A percentile compares a stretch with the other conserved stretches of the same genome.
Conservation (phyloP, 306 rosid species). For the Quercus robur region DNA sequence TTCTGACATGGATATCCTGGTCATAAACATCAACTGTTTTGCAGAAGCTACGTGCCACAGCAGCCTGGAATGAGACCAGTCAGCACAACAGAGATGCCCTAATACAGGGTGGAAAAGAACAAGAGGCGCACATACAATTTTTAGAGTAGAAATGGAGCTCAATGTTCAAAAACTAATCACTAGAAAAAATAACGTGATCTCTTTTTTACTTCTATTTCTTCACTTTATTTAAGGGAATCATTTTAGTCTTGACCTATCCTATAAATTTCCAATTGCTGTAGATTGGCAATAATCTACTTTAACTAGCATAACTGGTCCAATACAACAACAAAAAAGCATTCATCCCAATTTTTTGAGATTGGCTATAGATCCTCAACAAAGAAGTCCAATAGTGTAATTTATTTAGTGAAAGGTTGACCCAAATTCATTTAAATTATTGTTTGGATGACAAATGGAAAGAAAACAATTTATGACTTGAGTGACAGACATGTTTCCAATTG, state of each 20-base stretch:
- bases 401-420: not conserved
- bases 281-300: not conserved
- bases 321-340: too few relatives aligned
- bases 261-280: not conserved
- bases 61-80: slow-evolving; percentile 52
- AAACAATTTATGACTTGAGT: not conserved
- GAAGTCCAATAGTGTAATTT: not conserved
- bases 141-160: not conserved
- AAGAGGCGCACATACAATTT: not conserved
- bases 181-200: not conserved
- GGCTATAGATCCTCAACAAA: too few relatives aligned
- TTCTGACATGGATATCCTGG: slow-evolving; percentile 79
- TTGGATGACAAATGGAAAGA: not conserved
- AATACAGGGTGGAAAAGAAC: slow-evolving; percentile 2
- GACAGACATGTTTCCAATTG: not conserved
- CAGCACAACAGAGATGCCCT: slow-evolving; percentile 12
- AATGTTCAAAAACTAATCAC: not conserved
- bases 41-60: slow-evolving; percentile 77
- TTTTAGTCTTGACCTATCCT: not conserved
- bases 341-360: too few relatives aligned
- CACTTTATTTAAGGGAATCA: not conserved
- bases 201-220: not conserved
- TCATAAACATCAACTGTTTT: slow-evolving; percentile 80
- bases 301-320: not conserved
- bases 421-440: not conserved